Conservation (phyloP, 192 early-diverging fungal species). For the Entomortierella parvispora region DNA sequence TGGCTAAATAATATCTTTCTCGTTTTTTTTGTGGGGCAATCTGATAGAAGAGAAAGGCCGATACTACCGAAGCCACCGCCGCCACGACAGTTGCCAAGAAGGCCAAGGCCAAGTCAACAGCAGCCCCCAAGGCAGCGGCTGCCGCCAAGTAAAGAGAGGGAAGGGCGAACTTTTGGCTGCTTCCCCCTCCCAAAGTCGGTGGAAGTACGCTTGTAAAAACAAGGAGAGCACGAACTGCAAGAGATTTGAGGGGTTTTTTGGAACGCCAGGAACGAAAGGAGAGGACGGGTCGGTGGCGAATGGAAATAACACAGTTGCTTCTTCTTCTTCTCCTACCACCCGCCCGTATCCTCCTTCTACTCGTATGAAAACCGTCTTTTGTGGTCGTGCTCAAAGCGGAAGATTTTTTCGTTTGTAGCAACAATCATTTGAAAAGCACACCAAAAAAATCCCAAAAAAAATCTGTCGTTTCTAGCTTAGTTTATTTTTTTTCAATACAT, state of each 20-base stretch:
- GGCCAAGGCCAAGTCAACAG: constrained; percentile 32
- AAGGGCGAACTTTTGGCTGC: too few species aligned
- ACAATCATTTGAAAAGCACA: too few species aligned
- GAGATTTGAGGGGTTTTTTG: neutral
- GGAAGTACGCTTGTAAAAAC: neutral
- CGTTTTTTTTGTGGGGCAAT: neutral
- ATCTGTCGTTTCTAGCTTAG: too few species aligned
- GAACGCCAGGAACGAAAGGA: neutral
- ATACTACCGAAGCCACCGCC: constrained; percentile 13
- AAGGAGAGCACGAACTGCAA: constrained; percentile 3
- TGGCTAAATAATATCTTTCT: too few species aligned
- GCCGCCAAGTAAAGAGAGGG: constrained; percentile 30
- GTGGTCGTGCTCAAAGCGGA: too few species aligned
- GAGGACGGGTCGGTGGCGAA: too few species aligned
- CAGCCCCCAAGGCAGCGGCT: constrained; percentile 28
- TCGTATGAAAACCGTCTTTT: constrained; percentile 8
- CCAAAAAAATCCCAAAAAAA: too few species aligned
- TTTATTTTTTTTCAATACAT: constrained; percentile 16
- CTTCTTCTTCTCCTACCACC: neutral
- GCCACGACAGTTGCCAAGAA: constrained; percentile 30
- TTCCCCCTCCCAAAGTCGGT: too few species aligned
- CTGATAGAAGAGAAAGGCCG: constrained; percentile 44
- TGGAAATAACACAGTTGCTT: neutral
- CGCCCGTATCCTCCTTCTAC: neutral
- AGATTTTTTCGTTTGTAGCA: too few species aligned